These are phyloP conservation scores for Daldinia caldariorum DNA, from an alignment of 495 filamentous ascomycete genomes.

Conservation along the genomic window DNA sequence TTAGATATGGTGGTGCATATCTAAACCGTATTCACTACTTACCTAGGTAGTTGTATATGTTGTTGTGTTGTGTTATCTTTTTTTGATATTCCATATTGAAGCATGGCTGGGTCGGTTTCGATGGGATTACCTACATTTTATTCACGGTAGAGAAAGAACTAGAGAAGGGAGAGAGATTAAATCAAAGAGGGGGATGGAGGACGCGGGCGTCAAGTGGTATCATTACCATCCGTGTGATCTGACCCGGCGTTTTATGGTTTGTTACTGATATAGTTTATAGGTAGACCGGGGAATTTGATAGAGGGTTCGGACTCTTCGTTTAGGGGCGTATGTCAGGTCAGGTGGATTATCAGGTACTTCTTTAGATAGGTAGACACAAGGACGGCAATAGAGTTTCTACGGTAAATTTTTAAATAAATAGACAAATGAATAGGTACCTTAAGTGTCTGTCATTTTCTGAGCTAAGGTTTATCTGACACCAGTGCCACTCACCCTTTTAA, in stretches of 20 bases:
- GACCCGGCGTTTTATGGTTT: constrained; percentile 3
- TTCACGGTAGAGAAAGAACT: background rate
- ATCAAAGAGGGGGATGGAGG: background rate
- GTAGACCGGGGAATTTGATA: constrained; percentile 8
- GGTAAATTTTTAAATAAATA: background rate
- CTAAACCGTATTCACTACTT: background rate
- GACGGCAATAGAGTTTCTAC: constrained; percentile 31
- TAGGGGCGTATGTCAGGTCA: background rate
- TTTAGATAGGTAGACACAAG: constrained; percentile 6
- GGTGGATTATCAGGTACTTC: background rate
- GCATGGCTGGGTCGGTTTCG: background rate
- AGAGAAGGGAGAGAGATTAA: background rate
- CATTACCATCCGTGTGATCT: too few relatives aligned
- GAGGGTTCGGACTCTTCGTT: background rate
- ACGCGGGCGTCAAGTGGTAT: background rate
- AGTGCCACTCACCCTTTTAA: background rate
- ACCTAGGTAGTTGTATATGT: constrained; percentile 6
- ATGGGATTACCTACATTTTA: background rate
- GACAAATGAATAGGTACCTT: background rate
- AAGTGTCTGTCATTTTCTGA: constrained; percentile 8
- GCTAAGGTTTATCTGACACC: constrained; percentile 7
- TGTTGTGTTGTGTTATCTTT: background rate
- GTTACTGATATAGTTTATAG: background rate
- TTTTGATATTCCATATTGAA: background rate
- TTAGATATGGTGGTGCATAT: background rate